A percentile compares a stretch with the other conserved stretches of the same genome.
phyloP scores from a whole-genome alignment of 2,329 filamentous ascomycete genomes.

The Scedosporium aurantiacum region DNA sequence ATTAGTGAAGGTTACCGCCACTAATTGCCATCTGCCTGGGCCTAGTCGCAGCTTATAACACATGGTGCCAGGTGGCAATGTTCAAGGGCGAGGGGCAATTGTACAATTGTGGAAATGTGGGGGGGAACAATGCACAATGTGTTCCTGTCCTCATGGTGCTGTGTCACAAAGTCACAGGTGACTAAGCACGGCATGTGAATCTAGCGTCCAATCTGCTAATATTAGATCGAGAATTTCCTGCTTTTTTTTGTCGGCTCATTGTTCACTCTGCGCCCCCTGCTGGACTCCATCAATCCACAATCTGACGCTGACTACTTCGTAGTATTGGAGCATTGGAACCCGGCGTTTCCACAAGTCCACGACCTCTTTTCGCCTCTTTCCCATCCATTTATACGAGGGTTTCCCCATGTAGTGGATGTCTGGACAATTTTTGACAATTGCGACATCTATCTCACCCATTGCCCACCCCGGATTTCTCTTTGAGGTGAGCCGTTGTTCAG shows the following conservation, averaged over 20 bases:
- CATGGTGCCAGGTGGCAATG: no score
- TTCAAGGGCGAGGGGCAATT: no score
- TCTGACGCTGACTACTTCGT: background rate
- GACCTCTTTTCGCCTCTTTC: background rate
- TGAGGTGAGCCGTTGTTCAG: constrained; percentile 7
- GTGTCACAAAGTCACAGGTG: no score
- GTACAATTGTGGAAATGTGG: no score
- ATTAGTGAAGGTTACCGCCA: no score
- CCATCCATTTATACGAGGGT: background rate
- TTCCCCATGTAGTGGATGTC: background rate
- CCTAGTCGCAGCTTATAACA: no score
- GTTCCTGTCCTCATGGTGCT: no score
- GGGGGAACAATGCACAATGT: no score
- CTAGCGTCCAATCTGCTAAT: background rate
- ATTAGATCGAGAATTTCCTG: background rate
- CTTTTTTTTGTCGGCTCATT: background rate
- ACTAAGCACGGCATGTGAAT: no score
- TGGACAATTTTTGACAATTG: background rate
- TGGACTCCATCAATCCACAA: background rate
- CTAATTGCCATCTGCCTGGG: no score
- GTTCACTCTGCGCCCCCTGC: background rate
- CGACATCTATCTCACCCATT: background rate
- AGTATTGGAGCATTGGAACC: background rate
- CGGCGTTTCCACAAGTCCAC: background rate
- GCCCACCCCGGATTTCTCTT: constrained; percentile 1